Conservation (phyloP, 2,329 filamentous ascomycete genomes). For the Colletotrichum sp. region DNA sequence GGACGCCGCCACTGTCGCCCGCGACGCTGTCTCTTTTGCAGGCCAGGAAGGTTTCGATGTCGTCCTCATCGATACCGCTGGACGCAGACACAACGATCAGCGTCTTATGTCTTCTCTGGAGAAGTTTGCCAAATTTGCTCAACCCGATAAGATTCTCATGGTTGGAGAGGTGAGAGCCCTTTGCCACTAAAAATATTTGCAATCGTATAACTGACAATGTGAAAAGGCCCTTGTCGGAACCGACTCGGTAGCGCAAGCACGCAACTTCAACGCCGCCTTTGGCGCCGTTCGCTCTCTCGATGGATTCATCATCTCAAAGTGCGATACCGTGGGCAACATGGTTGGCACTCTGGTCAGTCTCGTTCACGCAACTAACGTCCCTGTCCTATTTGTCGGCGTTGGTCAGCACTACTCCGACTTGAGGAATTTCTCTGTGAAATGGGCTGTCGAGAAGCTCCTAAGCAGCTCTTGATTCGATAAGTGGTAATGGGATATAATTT, state of each 20-base stretch:
- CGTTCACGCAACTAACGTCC: constrained; percentile 96
- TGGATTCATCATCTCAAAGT: constrained; percentile 98
- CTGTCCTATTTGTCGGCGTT: constrained; percentile 87
- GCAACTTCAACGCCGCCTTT: constrained; percentile 95
- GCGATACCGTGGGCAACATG: constrained; percentile 99
- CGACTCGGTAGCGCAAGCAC: constrained; percentile 92
- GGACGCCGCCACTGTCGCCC: constrained; percentile 93
- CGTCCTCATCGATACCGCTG: constrained; percentile 95
- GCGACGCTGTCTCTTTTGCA: constrained; percentile 87
- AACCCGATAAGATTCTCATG: constrained; percentile 99
- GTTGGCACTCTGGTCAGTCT: constrained; percentile 94
- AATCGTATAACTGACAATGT: not conserved
- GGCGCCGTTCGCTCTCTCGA: constrained; percentile 81
- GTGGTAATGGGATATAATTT: not conserved
- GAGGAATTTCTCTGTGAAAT: constrained; percentile 71
- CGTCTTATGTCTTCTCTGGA: constrained; percentile 95
- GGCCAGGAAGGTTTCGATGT: constrained; percentile 82
- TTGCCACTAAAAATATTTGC: not conserved
- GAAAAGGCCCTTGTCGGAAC: constrained; percentile 84
- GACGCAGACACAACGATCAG: constrained; percentile 92
- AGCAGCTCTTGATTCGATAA: constrained; percentile 45
- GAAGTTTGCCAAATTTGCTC: constrained; percentile 95
- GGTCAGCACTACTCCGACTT: constrained; percentile 74
- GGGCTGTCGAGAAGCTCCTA: constrained; percentile 71
- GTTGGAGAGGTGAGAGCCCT: constrained; percentile 62